Evolutionary conservation across 176 grass and related monocot species (phyloP).

Genomic region (Rhynchospora pubera): DNA sequence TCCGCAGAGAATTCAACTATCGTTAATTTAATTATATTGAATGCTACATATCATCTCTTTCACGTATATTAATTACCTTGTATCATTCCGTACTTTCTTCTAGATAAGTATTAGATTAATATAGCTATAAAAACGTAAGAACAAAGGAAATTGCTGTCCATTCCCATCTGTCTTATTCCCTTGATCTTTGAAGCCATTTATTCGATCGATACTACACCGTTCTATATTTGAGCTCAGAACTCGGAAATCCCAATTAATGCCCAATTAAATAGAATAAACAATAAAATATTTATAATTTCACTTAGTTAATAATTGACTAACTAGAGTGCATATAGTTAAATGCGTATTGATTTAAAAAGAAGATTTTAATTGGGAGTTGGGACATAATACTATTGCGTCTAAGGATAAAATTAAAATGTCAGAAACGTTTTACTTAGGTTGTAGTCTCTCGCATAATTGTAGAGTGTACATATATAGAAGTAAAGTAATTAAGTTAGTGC

Average conservation of each 20-base stretch:
- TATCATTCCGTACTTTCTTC: not conserved
- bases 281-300: not conserved
- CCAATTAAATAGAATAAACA: not conserved
- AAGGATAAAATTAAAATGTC: no score
- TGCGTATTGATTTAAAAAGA: not conserved
- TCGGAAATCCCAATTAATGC: not conserved
- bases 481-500: no score
- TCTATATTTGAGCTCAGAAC: slow-evolving; percentile 7
- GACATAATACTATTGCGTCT: no score
- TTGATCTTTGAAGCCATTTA: slow-evolving; percentile 17
- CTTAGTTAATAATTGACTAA: not conserved
- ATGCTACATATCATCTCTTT: not conserved
- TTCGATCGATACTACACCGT: not conserved
- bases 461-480: no score
- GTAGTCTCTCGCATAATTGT: no score
- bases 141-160: slow-evolving; percentile 16
- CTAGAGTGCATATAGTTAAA: not conserved
- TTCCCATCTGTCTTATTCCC: slow-evolving; percentile 18
- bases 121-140: not conserved
- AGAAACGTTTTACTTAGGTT: no score
- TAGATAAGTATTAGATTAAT: not conserved
- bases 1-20: no score
- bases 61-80: not conserved
- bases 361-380: not conserved
- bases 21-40: no score